Percentiles rank a stretch among this genome's conserved stretches.
These are phyloP conservation scores for Phlyctochytrium bullatum DNA, from an alignment of 192 early-diverging fungal genomes.

Conservation along the genomic window DNA sequence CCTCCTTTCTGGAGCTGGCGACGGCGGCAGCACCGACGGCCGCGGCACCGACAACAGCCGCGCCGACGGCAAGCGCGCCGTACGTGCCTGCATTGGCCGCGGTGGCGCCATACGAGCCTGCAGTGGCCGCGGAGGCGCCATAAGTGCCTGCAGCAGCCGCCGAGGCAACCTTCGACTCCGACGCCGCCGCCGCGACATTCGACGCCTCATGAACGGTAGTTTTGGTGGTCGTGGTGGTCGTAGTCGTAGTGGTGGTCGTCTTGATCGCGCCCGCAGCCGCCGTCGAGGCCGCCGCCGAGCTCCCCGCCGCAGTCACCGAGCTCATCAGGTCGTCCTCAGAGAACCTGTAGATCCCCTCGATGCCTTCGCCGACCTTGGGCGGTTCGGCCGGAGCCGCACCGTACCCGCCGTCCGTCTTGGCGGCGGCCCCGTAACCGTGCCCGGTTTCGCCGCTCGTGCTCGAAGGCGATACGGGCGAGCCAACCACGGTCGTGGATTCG, in stretches of 20 bases:
- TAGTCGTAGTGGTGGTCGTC: not conserved
- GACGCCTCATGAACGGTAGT: not conserved
- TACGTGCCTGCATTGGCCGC: not conserved
- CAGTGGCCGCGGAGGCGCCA: not conserved
- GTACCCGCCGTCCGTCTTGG: too few species aligned
- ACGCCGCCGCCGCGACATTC: not conserved
- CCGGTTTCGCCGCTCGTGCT: not conserved
- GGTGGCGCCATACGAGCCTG: not conserved
- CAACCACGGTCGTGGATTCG: not conserved
- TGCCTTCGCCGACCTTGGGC: not conserved
- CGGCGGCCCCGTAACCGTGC: not conserved
- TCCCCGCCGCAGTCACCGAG: not conserved
- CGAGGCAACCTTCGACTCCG: not conserved
- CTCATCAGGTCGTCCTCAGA: not conserved
- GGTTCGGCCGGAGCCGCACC: not conserved
- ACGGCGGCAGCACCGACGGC: not conserved
- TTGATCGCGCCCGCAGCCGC: too few species aligned
- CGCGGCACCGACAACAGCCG: conserved; percentile 23
- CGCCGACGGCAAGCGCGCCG: not conserved
- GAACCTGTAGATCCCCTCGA: conserved; percentile 1
- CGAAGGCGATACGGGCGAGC: not conserved
- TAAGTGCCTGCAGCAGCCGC: conserved; percentile 1
- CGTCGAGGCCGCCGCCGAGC: too few species aligned
- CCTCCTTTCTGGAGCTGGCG: conserved; percentile 7
- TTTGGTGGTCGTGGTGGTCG: not conserved